Percentiles rank a stretch among this genome's conserved stretches.
Evolutionary conservation across 78 protist genomes (phyloP).

Genomic region (Corallochytrium limacisporum): DNA sequence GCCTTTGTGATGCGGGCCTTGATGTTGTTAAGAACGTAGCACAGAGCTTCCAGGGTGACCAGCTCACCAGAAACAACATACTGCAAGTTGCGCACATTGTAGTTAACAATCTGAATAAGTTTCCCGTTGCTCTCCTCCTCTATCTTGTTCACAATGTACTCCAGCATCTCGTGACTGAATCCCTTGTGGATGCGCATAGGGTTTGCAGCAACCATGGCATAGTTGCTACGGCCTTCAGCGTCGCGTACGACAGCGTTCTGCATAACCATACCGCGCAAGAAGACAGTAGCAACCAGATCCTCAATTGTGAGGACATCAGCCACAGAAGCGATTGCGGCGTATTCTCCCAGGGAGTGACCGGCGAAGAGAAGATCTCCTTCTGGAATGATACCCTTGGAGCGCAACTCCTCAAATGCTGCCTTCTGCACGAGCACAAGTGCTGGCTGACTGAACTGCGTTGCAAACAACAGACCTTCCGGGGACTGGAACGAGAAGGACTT

Average conservation of each 20-base stretch:
- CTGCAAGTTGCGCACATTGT: constrained; percentile 41
- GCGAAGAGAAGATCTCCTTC: constrained; percentile 17
- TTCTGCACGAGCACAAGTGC: constrained; percentile 21
- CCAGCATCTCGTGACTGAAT: not conserved
- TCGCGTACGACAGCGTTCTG: constrained; percentile 41
- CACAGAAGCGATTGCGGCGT: constrained; percentile 31
- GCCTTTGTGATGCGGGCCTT: not conserved
- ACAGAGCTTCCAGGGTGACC: constrained; percentile 11
- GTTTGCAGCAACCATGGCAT: constrained; percentile 47
- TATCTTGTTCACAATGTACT: not conserved
- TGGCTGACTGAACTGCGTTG: constrained; percentile 67
- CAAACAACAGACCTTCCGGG: constrained; percentile 48
- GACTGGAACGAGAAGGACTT: constrained; percentile 14
- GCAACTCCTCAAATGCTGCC: constrained; percentile 46
- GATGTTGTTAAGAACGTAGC: constrained; percentile 9
- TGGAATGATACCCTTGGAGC: constrained; percentile 15
- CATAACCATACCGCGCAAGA: constrained; percentile 51
- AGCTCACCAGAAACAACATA: constrained; percentile 48
- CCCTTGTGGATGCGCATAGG: constrained; percentile 25
- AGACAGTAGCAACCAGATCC: constrained; percentile 26
- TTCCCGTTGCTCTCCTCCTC: no score
- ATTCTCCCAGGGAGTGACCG: constrained; percentile 65
- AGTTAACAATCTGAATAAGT: constrained; percentile 53
- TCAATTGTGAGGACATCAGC: constrained; percentile 21
- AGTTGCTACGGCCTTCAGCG: constrained; percentile 16